Conservation (phyloP, 2,329 filamentous ascomycete genomes). For the Graphilbum ipis-grandicollis region DNA sequence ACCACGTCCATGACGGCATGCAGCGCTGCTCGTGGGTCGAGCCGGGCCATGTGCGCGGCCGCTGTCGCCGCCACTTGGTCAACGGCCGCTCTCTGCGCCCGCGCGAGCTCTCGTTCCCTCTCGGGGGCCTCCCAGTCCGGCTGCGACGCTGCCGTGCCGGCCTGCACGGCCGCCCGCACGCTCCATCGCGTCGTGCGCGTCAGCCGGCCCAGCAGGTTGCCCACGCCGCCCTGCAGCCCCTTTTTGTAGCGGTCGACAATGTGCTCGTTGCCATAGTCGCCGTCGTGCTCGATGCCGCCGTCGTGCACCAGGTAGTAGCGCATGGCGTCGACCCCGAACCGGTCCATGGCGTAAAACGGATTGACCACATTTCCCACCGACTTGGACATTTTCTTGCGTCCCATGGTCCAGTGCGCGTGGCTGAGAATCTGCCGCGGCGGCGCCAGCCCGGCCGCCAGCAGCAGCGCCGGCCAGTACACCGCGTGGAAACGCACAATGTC, state of each 20-base stretch:
- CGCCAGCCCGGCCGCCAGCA: conserved; percentile 72
- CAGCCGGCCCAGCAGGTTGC: conserved; percentile 62
- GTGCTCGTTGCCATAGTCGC: conserved; percentile 66
- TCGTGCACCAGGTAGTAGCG: conserved; percentile 77
- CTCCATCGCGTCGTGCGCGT: conserved; percentile 53
- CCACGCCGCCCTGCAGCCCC: conserved; percentile 56
- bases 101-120: neutral
- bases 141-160: conserved; percentile 1
- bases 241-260: conserved; percentile 69
- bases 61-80: conserved; percentile 21
- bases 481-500: conserved; percentile 94
- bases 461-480: conserved; percentile 93
- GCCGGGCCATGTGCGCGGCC: conserved; percentile 38
- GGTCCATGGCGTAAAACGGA: conserved; percentile 76
- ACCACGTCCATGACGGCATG: conserved; percentile 45
- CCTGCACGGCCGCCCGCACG: conserved; percentile 37
- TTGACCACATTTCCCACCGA: conserved; percentile 90
- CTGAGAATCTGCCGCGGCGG: conserved; percentile 66
- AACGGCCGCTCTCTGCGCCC: conserved; percentile 2
- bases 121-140: neutral
- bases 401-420: conserved; percentile 92
- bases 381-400: conserved; percentile 88
- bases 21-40: conserved; percentile 49
- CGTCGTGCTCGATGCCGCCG: conserved; percentile 59
- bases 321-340: conserved; percentile 76